A percentile compares a stretch with the other conserved stretches of the same genome.
These are phyloP conservation scores for Rhizopogon vinicolor DNA, from an alignment of 768 basidiomycete genomes.

Conservation along the genomic window DNA sequence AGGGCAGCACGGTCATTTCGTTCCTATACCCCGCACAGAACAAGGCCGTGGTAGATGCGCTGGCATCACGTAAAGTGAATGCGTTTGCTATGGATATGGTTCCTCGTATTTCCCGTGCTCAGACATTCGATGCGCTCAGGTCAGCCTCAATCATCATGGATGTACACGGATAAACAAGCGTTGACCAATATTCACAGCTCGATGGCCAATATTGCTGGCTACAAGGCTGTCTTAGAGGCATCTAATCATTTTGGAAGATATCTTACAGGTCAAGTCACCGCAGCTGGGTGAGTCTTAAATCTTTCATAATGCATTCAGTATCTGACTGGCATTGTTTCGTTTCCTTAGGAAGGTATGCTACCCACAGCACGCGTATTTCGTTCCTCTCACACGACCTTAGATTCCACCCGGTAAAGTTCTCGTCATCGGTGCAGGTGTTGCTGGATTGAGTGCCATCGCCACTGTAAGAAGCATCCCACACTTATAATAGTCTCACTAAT, in stretches of 20 bases:
- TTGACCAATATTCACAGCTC: constrained; percentile 42
- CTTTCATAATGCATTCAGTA: not conserved
- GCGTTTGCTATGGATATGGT: constrained; percentile 91
- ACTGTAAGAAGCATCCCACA: constrained; percentile 43
- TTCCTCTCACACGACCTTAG: constrained; percentile 31
- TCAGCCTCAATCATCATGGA: constrained; percentile 21
- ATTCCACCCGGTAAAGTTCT: constrained; percentile 85
- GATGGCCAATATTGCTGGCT: constrained; percentile 94
- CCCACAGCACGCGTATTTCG: not conserved
- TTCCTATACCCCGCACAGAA: constrained; percentile 85
- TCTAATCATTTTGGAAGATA: constrained; percentile 88
- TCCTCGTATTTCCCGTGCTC: constrained; percentile 86
- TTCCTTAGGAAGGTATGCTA: constrained; percentile 37
- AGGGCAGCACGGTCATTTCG: constrained; percentile 77
- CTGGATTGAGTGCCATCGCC: constrained; percentile 83
- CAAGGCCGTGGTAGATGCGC: constrained; percentile 62
- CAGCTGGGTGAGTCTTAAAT: constrained; percentile 65
- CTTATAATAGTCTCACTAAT: not conserved
- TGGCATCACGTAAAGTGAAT: constrained; percentile 63
- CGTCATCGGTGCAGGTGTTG: constrained; percentile 86
- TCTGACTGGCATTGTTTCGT: constrained; percentile 5
- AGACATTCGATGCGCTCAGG: constrained; percentile 88
- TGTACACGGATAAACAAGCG: constrained; percentile 1
- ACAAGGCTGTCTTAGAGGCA: constrained; percentile 88
- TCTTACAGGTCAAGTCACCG: constrained; percentile 87